Conservation (phyloP, 1,139 yeast genomes). For the Arxiozyma slooffiae region DNA sequence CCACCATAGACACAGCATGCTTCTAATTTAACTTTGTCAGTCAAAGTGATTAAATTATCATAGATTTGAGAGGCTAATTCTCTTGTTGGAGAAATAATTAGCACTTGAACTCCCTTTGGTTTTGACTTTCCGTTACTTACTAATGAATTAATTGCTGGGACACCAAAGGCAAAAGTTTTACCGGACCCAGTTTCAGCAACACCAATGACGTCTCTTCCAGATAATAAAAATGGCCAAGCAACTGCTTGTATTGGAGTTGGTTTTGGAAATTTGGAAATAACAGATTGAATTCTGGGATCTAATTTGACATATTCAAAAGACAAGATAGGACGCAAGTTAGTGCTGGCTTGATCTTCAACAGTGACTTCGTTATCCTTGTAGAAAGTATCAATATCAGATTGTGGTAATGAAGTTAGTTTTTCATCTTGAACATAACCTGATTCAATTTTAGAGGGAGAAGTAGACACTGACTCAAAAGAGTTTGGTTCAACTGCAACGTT, state of each 20-base stretch:
- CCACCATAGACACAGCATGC: conserved; percentile 95
- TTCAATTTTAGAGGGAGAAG: conserved; percentile 1
- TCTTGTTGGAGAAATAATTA: conserved; percentile 92
- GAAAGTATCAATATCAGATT: conserved; percentile 52
- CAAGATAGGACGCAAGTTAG: conserved; percentile 56
- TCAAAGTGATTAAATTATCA: conserved; percentile 66
- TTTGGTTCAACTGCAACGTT: not conserved
- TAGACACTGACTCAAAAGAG: not conserved
- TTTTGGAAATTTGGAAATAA: conserved; percentile 60
- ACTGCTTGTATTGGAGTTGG: conserved; percentile 98
- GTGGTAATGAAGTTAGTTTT: conserved; percentile 34
- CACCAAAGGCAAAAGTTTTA: conserved; percentile 94
- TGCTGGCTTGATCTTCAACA: conserved; percentile 56
- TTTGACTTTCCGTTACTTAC: conserved; percentile 27
- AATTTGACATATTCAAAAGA: conserved; percentile 56
- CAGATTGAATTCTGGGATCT: conserved; percentile 45
- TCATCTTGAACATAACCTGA: conserved; percentile 21
- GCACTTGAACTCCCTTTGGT: conserved; percentile 50
- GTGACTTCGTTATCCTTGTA: conserved; percentile 65
- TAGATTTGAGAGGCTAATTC: conserved; percentile 91
- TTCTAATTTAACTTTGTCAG: conserved; percentile 50
- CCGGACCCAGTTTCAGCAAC: conserved; percentile 99
- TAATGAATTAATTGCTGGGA: conserved; percentile 82
- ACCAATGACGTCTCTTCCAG: conserved; percentile 83
- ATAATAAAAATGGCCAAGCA: conserved; percentile 85